Percentiles rank a stretch among this genome's conserved stretches.
phyloP scores from a whole-genome alignment of 352 stramenopile genomes.

The Pythium brachiatum region DNA sequence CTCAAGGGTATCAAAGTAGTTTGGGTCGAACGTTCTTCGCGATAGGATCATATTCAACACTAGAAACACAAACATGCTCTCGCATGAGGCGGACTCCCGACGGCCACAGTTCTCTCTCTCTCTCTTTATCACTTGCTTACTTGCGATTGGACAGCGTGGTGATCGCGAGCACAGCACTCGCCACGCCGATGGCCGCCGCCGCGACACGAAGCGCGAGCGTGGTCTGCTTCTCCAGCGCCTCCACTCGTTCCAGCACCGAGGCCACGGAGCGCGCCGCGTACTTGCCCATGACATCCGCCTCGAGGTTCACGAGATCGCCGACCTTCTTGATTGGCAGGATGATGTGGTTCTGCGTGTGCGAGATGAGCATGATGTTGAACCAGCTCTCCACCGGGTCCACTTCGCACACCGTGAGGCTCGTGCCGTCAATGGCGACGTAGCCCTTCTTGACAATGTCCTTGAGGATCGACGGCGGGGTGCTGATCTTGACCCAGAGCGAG shows the following conservation, averaged over 20 bases:
- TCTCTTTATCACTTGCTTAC: background rate
- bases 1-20: too few relatives aligned
- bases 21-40: background rate
- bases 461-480: conserved; percentile 76
- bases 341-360: conserved; percentile 97
- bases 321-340: conserved; percentile 92
- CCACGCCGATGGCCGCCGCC: conserved; percentile 29
- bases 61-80: conserved; percentile 15
- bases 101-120: background rate
- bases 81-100: background rate
- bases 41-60: conserved; percentile 20
- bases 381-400: conserved; percentile 81
- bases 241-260: conserved; percentile 51
- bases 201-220: conserved; percentile 38
- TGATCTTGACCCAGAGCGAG: conserved; percentile 95
- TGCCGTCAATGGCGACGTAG: conserved; percentile 98
- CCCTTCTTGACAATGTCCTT: conserved; percentile 91
- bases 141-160: conserved; percentile 28
- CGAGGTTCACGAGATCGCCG: conserved; percentile 89
- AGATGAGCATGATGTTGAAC: conserved; percentile 99
- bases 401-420: conserved; percentile 96
- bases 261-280: conserved; percentile 84
- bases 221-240: conserved; percentile 55
- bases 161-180: conserved; percentile 26
- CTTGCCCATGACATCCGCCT: conserved; percentile 92